Conservation (phyloP, 2,329 filamentous ascomycete genomes). For the Pseudogymnoascus sp. region DNA sequence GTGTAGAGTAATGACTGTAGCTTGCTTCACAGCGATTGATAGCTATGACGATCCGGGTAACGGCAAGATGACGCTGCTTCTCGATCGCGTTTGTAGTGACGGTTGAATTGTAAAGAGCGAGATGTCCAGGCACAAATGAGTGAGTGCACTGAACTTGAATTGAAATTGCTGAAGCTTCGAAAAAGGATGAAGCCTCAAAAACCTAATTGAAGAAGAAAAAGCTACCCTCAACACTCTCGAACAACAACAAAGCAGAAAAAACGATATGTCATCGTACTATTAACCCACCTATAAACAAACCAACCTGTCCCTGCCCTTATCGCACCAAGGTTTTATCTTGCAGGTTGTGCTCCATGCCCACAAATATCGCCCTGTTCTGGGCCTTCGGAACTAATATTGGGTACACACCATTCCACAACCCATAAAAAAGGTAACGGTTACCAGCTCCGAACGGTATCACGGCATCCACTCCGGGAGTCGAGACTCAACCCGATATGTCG, state of each 20-base stretch:
- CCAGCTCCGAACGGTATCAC: background rate
- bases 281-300: constrained; percentile 8
- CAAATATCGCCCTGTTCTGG: background rate
- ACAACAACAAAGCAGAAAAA: background rate
- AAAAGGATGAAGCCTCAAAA: background rate
- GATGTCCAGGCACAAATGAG: constrained; percentile 1
- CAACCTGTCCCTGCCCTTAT: constrained; percentile 1
- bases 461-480: background rate
- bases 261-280: background rate
- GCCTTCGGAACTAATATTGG: background rate
- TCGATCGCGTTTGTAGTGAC: background rate
- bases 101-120: background rate
- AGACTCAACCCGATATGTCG: background rate
- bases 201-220: background rate
- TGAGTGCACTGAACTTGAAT: background rate
- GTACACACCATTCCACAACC: constrained; percentile 1
- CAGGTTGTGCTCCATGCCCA: background rate
- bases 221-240: background rate
- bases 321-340: background rate
- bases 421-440: background rate
- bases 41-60: background rate
- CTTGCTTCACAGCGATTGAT: background rate
- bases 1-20: background rate
- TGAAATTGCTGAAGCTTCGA: background rate
- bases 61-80: background rate